Conservation (phyloP, 805 yeast species). For the Groenewaldozyma tartarivorans region DNA sequence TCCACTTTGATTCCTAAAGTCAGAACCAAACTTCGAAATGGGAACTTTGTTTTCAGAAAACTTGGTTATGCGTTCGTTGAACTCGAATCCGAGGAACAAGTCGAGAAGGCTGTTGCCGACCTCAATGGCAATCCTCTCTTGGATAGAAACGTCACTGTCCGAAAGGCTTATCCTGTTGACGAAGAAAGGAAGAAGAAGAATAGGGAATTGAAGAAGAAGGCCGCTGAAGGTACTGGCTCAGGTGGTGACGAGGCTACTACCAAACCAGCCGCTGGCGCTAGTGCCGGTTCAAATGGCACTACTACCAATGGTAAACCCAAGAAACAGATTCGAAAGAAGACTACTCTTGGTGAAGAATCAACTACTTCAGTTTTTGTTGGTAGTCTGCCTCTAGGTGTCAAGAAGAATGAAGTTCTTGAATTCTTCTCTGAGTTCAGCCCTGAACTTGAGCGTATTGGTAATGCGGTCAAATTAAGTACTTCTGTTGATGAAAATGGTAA, state of each 20-base stretch:
- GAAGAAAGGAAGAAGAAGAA: conserved; percentile 2
- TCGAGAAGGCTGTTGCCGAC: conserved; percentile 32
- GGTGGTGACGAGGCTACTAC: conserved; percentile 21
- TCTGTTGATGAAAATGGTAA: conserved; percentile 7
- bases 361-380: conserved; percentile 52
- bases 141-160: conserved; percentile 17
- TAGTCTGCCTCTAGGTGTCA: conserved; percentile 45
- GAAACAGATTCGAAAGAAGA: conserved; percentile 32
- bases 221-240: conserved; percentile 9
- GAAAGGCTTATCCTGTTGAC: conserved; percentile 23
- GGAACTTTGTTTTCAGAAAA: conserved; percentile 10
- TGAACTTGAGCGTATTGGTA: conserved; percentile 25
- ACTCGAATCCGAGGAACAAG: conserved; percentile 32
- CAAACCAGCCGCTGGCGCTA: conserved; percentile 22
- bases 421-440: conserved; percentile 28
- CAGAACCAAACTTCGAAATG: conserved; percentile 20
- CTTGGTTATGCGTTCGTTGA: conserved; percentile 51
- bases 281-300: conserved; percentile 27
- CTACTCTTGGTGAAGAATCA: conserved; percentile 48
- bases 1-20: conserved; percentile 25
- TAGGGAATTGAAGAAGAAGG: not conserved
- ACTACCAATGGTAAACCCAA: conserved; percentile 47
- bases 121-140: conserved; percentile 28
- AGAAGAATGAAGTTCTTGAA: conserved; percentile 36
- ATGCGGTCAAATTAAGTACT: conserved; percentile 11